Conservation (phyloP, 805 yeast genomes). For the Saturnispora gosingensis region DNA sequence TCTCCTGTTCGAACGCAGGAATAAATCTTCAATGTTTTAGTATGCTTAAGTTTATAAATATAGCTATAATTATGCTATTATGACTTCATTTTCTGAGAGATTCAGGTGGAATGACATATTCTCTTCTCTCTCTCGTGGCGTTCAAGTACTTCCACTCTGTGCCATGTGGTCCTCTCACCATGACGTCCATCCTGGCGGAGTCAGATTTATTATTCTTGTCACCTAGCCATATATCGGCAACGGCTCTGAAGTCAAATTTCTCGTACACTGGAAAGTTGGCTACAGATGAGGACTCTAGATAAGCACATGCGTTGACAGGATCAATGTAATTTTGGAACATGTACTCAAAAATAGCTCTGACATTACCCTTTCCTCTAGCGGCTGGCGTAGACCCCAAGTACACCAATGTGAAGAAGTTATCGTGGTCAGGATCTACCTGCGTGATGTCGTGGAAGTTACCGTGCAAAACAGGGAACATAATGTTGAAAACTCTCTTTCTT, state of each 20-base stretch:
- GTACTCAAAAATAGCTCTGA: conserved; percentile 38
- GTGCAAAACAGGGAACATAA: conserved; percentile 43
- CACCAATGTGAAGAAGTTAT: conserved; percentile 27
- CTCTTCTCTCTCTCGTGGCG: conserved; percentile 18
- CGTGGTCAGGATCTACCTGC: conserved; percentile 28
- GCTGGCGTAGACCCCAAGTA: conserved; percentile 29
- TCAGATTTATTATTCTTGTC: conserved; percentile 23
- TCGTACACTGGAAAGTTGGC: conserved; percentile 44
- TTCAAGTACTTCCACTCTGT: conserved; percentile 22
- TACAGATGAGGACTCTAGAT: conserved; percentile 41
- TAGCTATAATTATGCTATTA: not conserved
- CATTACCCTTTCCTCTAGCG: conserved; percentile 52
- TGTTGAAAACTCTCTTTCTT: conserved; percentile 39
- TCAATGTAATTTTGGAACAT: conserved; percentile 41
- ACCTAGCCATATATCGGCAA: conserved; percentile 38
- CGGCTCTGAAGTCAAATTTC: conserved; percentile 40
- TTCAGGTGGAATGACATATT: conserved; percentile 20
- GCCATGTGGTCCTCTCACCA: conserved; percentile 30
- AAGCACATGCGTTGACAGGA: conserved; percentile 30
- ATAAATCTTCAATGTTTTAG: not conserved
- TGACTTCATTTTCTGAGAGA: conserved; percentile 6
- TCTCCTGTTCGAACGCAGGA: too few relatives aligned
- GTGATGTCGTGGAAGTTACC: conserved; percentile 38
- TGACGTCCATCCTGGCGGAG: conserved; percentile 31
- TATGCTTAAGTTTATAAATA: not conserved